Evolutionary conservation across 1,284 basidiomycete genomes (phyloP).

Genomic region (Erythrobasidium hasegawianum): DNA sequence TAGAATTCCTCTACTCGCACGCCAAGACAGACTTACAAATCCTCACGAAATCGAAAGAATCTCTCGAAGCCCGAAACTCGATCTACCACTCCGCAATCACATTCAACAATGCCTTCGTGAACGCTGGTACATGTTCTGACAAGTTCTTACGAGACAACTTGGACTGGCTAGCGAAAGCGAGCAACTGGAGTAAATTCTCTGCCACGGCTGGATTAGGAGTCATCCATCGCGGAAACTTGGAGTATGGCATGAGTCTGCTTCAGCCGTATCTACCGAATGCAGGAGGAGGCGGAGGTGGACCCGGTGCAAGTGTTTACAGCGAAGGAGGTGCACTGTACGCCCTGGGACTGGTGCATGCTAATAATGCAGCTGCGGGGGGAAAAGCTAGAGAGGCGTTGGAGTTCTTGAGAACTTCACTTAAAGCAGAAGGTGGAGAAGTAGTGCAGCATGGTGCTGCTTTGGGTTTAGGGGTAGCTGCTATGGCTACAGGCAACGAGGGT

Average conservation of each 20-base stretch:
- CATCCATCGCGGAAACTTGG: slow-evolving; percentile 91
- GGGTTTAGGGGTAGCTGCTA: slow-evolving; percentile 84
- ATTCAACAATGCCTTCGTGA: slow-evolving; percentile 91
- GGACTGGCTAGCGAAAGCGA: slow-evolving; percentile 87
- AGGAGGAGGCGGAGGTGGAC: slow-evolving; percentile 54
- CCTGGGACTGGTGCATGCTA: slow-evolving; percentile 86
- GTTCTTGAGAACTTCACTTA: slow-evolving; percentile 73
- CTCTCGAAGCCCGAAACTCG: slow-evolving; percentile 86
- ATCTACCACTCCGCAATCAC: slow-evolving; percentile 94
- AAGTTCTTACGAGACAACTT: slow-evolving; percentile 87
- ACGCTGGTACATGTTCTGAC: slow-evolving; percentile 91
- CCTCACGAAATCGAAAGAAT: slow-evolving; percentile 88
- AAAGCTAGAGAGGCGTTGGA: slow-evolving; percentile 57
- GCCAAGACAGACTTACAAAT: slow-evolving; percentile 88
- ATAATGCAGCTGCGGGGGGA: slow-evolving; percentile 55
- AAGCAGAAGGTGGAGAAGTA: slow-evolving; percentile 64
- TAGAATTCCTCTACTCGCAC: slow-evolving; percentile 89
- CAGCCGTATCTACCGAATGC: slow-evolving; percentile 81
- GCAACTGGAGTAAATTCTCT: slow-evolving; percentile 96
- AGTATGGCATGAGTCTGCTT: slow-evolving; percentile 84
- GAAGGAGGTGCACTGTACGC: slow-evolving; percentile 92
- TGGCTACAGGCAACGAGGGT: slow-evolving; percentile 76
- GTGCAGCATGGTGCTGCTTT: slow-evolving; percentile 94
- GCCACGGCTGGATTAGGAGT: slow-evolving; percentile 91
- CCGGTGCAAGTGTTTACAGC: slow-evolving; percentile 62